These are phyloP conservation scores for Blastocystis sp. DNA, from an alignment of 352 stramenopile genomes.

Conservation along the genomic window DNA sequence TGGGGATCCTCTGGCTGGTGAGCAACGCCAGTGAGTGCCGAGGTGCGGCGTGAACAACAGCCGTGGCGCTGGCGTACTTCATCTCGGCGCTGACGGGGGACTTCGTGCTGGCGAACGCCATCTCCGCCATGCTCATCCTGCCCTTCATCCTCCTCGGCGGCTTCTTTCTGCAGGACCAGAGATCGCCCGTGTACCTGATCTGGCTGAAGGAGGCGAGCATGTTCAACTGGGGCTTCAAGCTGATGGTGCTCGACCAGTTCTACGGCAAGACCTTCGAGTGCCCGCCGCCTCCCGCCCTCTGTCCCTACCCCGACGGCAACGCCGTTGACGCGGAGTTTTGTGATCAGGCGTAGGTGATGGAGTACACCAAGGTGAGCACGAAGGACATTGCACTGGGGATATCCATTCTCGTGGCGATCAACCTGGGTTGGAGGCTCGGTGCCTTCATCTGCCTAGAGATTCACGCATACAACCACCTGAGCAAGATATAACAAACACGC, in stretches of 20 bases:
- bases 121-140: conserved; percentile 43
- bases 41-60: background rate
- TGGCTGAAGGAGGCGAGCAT: conserved; percentile 67
- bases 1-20: conserved; percentile 59
- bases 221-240: conserved; percentile 69
- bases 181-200: conserved; percentile 42
- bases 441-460: conserved; percentile 57
- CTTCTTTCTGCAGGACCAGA: conserved; percentile 60
- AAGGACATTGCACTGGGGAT: conserved; percentile 46
- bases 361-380: conserved; percentile 26
- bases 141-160: conserved; percentile 63
- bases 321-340: background rate
- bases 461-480: conserved; percentile 45
- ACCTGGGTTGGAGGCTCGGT: conserved; percentile 5
- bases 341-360: conserved; percentile 46
- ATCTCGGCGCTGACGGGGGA: conserved; percentile 55
- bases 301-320: conserved; percentile 42
- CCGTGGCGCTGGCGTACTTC: conserved; percentile 54
- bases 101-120: conserved; percentile 54
- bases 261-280: conserved; percentile 58
- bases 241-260: conserved; percentile 62
- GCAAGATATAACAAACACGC: conserved; percentile 63
- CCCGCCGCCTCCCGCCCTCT: conserved; percentile 34
- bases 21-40: conserved; percentile 61
- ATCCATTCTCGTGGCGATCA: conserved; percentile 53